These are phyloP conservation scores for Hypoxylon sp. DNA, from an alignment of 2,329 filamentous ascomycete genomes.

Conservation along the genomic window DNA sequence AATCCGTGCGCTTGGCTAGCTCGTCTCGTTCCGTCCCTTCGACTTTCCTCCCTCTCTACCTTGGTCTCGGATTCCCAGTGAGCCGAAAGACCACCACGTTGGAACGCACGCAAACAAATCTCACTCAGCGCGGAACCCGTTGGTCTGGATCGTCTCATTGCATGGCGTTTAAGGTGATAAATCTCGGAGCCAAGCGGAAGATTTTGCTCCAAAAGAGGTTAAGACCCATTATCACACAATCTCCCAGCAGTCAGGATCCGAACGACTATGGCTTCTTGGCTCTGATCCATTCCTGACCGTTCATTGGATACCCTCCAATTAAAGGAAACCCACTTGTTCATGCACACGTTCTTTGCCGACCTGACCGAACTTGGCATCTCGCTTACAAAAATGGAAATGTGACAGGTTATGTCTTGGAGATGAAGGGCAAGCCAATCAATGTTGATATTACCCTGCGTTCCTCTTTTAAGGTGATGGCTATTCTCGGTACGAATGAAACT, in stretches of 20 bases:
- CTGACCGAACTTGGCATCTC: slow-evolving; percentile 43
- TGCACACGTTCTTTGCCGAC: slow-evolving; percentile 44
- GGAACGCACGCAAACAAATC: slow-evolving; percentile 26
- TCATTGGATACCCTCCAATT: slow-evolving; percentile 43
- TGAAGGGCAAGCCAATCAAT: slow-evolving; percentile 34
- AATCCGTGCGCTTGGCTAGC: slow-evolving; percentile 33
- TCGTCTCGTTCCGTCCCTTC: slow-evolving; percentile 43
- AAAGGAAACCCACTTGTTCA: slow-evolving; percentile 38
- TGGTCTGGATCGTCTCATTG: slow-evolving; percentile 32
- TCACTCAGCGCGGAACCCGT: slow-evolving; percentile 26
- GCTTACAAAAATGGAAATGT: slow-evolving; percentile 46
- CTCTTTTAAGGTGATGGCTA: slow-evolving; percentile 32
- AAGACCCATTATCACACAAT: slow-evolving; percentile 37
- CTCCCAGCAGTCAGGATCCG: slow-evolving; percentile 45
- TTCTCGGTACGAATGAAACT: slow-evolving; percentile 33
- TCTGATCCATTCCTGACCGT: slow-evolving; percentile 25
- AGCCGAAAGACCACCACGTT: slow-evolving; percentile 26
- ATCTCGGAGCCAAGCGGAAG: slow-evolving; percentile 29
- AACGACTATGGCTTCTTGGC: slow-evolving; percentile 37
- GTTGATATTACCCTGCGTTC: slow-evolving; percentile 14
- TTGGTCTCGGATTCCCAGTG: slow-evolving; percentile 30
- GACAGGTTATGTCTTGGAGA: slow-evolving; percentile 33
- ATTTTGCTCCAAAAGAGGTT: slow-evolving; percentile 32
- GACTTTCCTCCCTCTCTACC: slow-evolving; percentile 22
- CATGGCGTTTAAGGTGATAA: slow-evolving; percentile 25